Evolutionary conservation across 1,139 yeast species (phyloP), one percentile per base, ranked within the genome.

Genomic region (Sugiyamaella sp.): DNA sequence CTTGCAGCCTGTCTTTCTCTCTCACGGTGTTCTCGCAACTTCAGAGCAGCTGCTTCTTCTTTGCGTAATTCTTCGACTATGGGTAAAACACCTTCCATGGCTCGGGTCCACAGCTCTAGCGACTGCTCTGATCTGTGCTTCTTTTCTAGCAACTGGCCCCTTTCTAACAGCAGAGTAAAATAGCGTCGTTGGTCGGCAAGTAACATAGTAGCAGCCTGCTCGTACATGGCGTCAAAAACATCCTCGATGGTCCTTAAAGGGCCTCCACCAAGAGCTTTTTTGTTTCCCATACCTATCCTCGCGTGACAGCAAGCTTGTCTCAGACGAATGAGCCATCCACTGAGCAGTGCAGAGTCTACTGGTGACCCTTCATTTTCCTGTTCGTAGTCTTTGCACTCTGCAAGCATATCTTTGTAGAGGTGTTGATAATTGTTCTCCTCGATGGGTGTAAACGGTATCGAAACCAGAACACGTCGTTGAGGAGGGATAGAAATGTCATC

Each of bases 291-390:
- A 46, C 89, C 89, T 35, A 86, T 76, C 57, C 84, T 83, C 0
- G 96, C 90, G 69, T 89, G 93, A 57, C 95, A 86, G 62, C 97
- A 91, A 0, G 87, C 77, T 65, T 88, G 91, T 32, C 98, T 75
- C 29, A 91, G 72, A 49, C 80, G 75, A 12, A 77, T 74, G 9
- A 90, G 71, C 95, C 95, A 88, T 19, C 73, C 71, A 12, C 65
- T 57, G 57, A 71, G 56, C 42, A 55, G 60, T 9, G 60, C 57
- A 19, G 57, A 43, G 32, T 60, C 64, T 52, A 60, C 42, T 44
- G 42, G 54, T 3, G 19, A 17, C 16, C 49, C 45, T 29, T 75
- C 74, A 1, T 20, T 17, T 5, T 16, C 25, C 10, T 91, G 93
- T 49, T 74, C 70, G 1, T 76, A 78, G 60, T 82, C 80, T 2